Evolutionary conservation across 208 protist genomes (phyloP).

Genomic region (Acanthamoeba castellanii): DNA sequence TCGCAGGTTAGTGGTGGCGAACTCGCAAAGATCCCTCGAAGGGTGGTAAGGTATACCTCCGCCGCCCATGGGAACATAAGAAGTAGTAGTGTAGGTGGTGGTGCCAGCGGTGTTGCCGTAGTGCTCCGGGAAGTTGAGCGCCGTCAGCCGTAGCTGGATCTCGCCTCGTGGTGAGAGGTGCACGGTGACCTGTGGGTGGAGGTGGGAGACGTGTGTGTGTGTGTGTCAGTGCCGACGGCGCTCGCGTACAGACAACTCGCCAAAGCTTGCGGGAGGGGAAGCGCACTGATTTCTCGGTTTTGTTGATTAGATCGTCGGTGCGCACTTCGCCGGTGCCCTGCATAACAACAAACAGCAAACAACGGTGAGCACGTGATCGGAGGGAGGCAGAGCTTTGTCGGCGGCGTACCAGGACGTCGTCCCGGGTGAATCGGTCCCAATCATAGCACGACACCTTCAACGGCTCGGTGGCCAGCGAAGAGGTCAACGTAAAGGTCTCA

Average conservation of each 20-base stretch:
- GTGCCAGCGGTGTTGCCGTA: background rate
- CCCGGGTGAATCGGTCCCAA: slow-evolving; percentile 37
- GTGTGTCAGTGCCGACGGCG: too few species aligned
- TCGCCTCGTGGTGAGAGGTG: slow-evolving; percentile 44
- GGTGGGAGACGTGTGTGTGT: too few species aligned
- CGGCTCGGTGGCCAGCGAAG: background rate
- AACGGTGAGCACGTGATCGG: background rate
- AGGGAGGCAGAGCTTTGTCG: background rate
- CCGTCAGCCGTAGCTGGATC: slow-evolving; percentile 32
- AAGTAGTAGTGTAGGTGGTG: background rate
- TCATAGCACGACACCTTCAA: slow-evolving; percentile 33
- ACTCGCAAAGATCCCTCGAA: background rate
- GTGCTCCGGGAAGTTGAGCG: slow-evolving; percentile 29
- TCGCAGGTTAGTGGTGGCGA: background rate
- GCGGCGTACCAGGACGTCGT: slow-evolving; percentile 49
- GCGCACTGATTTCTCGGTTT: background rate
- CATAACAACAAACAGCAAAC: background rate
- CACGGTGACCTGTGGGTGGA: background rate
- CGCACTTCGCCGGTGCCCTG: slow-evolving; percentile 34
- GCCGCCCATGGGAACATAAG: background rate
- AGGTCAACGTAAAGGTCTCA: slow-evolving; percentile 17
- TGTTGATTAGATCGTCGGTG: slow-evolving; percentile 25
- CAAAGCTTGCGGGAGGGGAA: background rate
- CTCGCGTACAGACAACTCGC: background rate
- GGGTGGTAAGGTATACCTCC: background rate